Evolutionary conservation across 2,329 filamentous ascomycete species (phyloP).

Genomic region (Tolypocladium tropicale): DNA sequence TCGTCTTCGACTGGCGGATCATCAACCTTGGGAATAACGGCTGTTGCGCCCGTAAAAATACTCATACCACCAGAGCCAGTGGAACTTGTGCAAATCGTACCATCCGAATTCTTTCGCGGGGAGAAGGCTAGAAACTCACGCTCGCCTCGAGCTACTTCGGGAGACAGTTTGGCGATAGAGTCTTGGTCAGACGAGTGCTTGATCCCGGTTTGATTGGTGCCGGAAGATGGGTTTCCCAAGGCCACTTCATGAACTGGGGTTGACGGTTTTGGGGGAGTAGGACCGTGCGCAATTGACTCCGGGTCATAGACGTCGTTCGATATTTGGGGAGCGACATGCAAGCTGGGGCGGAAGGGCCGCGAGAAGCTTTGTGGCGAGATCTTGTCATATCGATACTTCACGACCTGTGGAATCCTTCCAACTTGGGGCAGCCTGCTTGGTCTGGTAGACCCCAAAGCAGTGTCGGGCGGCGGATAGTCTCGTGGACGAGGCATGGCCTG

Average conservation of each 20-base stretch:
- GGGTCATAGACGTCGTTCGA: constrained; percentile 17
- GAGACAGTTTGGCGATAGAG: constrained; percentile 18
- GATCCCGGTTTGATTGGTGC: constrained; percentile 19
- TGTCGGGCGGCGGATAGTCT: background rate
- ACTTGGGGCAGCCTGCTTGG: constrained; percentile 65
- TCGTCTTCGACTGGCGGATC: constrained; percentile 70
- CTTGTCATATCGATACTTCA: constrained; percentile 56
- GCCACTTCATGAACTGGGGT: constrained; percentile 26
- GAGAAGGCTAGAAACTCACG: constrained; percentile 68
- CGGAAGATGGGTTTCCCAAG: constrained; percentile 23
- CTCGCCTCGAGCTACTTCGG: constrained; percentile 18
- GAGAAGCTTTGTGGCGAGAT: constrained; percentile 75
- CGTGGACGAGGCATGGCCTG: background rate
- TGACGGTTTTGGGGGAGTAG: constrained; percentile 30
- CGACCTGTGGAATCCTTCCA: constrained; percentile 75
- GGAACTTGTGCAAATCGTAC: constrained; percentile 38
- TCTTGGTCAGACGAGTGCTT: constrained; percentile 19
- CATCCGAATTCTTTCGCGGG: constrained; percentile 59
- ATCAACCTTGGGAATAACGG: constrained; percentile 51
- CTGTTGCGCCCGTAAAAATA: constrained; percentile 52
- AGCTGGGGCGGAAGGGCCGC: constrained; percentile 58
- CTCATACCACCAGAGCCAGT: constrained; percentile 53
- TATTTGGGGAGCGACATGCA: constrained; percentile 23
- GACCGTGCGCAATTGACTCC: constrained; percentile 37
- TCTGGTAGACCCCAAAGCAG: constrained; percentile 1